These are phyloP conservation scores for Cyamopsis tetragonoloba DNA, from an alignment of 306 rosid species.

Conservation along the genomic window DNA sequence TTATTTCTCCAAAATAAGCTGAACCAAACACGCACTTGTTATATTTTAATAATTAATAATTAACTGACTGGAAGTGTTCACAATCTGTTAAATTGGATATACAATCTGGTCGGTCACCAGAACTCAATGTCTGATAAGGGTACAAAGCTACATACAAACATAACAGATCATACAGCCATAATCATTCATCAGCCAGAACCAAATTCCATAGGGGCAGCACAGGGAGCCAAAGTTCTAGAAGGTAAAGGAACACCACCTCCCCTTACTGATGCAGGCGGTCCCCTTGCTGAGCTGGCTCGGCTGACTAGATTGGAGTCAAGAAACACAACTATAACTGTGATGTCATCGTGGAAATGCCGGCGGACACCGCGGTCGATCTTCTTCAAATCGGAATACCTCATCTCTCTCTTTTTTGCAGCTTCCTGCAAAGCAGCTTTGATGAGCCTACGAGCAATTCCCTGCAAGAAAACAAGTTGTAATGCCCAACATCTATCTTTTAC, in stretches of 20 bases:
- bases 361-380: slow-evolving; percentile 88
- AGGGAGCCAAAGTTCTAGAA: slow-evolving; percentile 36
- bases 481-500: slow-evolving; percentile 17
- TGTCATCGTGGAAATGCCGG: slow-evolving; percentile 89
- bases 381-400: slow-evolving; percentile 88
- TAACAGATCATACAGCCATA: slow-evolving; percentile 19
- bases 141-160: slow-evolving; percentile 36
- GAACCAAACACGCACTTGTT: too few species aligned
- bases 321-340: slow-evolving; percentile 71
- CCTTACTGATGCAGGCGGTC: slow-evolving; percentile 59
- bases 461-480: slow-evolving; percentile 23
- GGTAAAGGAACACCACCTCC: slow-evolving; percentile 61
- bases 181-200: slow-evolving; percentile 31
- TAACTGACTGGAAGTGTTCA: slow-evolving; percentile 10
- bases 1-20: too few species aligned
- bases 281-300: slow-evolving; percentile 57
- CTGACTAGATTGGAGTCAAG: slow-evolving; percentile 77
- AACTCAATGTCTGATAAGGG: slow-evolving; percentile 30
- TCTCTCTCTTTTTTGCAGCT: slow-evolving; percentile 94
- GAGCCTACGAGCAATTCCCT: slow-evolving; percentile 88
- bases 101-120: slow-evolving; percentile 34
- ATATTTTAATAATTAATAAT: slow-evolving; percentile 34
- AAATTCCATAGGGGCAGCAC: slow-evolving; percentile 25
- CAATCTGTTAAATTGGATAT: slow-evolving; percentile 39
- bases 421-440: slow-evolving; percentile 73